Conservation (phyloP, 768 basidiomycete species). For the Rhodotorula taiwanensis region DNA sequence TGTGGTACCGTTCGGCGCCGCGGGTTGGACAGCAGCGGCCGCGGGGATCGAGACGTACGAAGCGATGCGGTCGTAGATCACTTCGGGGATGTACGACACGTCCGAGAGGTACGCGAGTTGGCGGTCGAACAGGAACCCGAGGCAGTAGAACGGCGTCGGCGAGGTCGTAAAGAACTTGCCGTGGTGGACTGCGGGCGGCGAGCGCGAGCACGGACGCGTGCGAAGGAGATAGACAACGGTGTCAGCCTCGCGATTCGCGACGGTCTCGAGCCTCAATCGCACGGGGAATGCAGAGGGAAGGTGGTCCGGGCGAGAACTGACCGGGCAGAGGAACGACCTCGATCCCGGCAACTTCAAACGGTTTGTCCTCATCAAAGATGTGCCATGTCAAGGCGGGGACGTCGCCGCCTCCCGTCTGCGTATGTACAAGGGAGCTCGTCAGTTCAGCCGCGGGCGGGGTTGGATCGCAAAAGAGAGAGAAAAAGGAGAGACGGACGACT, state of each 20-base stretch:
- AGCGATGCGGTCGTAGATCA: constrained; percentile 51
- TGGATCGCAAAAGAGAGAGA: no score
- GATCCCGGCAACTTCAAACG: constrained; percentile 41
- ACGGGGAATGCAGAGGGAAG: background rate
- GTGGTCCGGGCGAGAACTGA: constrained; percentile 18
- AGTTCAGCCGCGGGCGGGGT: constrained; percentile 1
- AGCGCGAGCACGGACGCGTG: background rate
- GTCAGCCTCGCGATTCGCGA: no score
- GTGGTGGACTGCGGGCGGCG: constrained; percentile 33
- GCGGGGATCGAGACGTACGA: background rate
- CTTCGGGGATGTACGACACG: constrained; percentile 69
- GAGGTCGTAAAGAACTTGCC: constrained; percentile 37
- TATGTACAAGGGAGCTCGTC: background rate
- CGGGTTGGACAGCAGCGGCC: background rate
- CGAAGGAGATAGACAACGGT: background rate
- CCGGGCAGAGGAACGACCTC: constrained; percentile 43
- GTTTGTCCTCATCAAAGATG: constrained; percentile 52
- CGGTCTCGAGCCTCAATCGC: no score
- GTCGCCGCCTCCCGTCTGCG: constrained; percentile 49
- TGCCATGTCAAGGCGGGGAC: constrained; percentile 79
- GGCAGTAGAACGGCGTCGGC: constrained; percentile 35
- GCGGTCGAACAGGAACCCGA: constrained; percentile 50
- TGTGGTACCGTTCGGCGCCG: constrained; percentile 24
- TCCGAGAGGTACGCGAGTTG: constrained; percentile 73
- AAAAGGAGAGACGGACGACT: constrained; percentile 56